A percentile compares a stretch with the other conserved stretches of the same genome.
Evolutionary conservation across 495 filamentous ascomycete genomes (phyloP).

Genomic region (Aspergillus wentii): DNA sequence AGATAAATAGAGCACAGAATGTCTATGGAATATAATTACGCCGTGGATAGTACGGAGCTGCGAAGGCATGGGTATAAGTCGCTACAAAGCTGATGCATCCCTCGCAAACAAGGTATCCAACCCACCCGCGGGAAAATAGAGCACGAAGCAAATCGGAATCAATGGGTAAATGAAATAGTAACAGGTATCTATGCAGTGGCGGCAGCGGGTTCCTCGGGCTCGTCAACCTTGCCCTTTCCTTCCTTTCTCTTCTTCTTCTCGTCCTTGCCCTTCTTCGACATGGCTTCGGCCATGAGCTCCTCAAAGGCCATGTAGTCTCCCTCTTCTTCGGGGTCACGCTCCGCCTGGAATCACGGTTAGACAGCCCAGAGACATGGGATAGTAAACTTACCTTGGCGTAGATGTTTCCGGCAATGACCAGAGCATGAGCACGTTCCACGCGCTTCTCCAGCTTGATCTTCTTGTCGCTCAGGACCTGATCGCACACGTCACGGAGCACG

Average conservation of each 20-base stretch:
- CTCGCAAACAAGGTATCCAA: too few relatives aligned
- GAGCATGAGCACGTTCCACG: slow-evolving; percentile 81
- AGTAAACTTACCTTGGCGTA: slow-evolving; percentile 66
- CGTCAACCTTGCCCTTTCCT: slow-evolving; percentile 22
- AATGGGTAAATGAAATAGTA: slow-evolving; percentile 3
- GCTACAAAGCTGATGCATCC: too few relatives aligned
- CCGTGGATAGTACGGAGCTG: too few relatives aligned
- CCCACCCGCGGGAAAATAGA: too few relatives aligned
- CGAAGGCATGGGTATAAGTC: too few relatives aligned
- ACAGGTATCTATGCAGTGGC: slow-evolving; percentile 1
- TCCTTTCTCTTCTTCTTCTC: slow-evolving; percentile 76
- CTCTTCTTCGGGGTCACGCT: slow-evolving; percentile 90
- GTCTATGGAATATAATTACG: too few relatives aligned
- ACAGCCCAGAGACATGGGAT: background rate
- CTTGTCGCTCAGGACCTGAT: slow-evolving; percentile 69
- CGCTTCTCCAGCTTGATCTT: slow-evolving; percentile 76
- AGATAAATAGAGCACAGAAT: too few relatives aligned
- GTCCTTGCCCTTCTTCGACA: slow-evolving; percentile 81
- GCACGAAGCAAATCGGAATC: background rate
- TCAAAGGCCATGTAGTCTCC: slow-evolving; percentile 99
- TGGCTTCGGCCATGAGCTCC: slow-evolving; percentile 93
- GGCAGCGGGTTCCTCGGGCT: slow-evolving; percentile 7
- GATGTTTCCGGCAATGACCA: slow-evolving; percentile 83
- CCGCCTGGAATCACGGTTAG: slow-evolving; percentile 55
- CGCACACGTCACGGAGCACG: slow-evolving; percentile 86